phyloP scores from a whole-genome alignment of 2,329 filamentous ascomycete species.

The Verticillium isaacii region DNA sequence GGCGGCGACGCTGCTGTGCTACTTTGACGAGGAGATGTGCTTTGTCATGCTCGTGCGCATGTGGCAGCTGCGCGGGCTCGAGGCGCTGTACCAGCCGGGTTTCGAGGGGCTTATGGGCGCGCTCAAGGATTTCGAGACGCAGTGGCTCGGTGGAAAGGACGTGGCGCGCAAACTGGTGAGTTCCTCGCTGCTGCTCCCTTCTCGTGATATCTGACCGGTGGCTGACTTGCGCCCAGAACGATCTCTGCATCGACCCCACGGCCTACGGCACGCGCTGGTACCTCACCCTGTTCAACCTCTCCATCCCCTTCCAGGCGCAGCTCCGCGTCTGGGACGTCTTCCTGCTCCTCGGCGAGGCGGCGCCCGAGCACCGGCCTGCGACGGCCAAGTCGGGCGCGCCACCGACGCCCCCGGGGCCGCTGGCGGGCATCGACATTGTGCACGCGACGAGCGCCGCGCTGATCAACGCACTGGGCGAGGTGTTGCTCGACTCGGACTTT shows the following conservation, averaged over 20 bases:
- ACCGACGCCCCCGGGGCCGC: background rate
- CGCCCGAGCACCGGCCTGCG: constrained; percentile 29
- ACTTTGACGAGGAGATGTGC: constrained; percentile 90
- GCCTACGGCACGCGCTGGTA: constrained; percentile 98
- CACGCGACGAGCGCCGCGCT: constrained; percentile 88
- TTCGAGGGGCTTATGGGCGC: constrained; percentile 86
- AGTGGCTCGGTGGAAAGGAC: constrained; percentile 75
- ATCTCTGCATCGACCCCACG: constrained; percentile 77
- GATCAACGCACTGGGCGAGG: constrained; percentile 84
- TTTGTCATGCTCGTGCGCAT: constrained; percentile 97
- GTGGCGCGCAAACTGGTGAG: constrained; percentile 77
- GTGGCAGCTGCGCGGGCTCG: constrained; percentile 84
- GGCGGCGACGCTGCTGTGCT: constrained; percentile 87
- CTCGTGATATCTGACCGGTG: background rate
- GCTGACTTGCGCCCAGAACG: constrained; percentile 43
- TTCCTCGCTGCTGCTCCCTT: constrained; percentile 12
- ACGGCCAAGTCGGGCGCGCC: constrained; percentile 3
- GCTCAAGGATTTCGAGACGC: constrained; percentile 75
- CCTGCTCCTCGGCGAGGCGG: constrained; percentile 79
- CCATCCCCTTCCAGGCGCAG: constrained; percentile 89
- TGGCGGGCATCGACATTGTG: constrained; percentile 74
- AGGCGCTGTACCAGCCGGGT: constrained; percentile 75
- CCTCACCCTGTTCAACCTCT: constrained; percentile 94
- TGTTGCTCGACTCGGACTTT: constrained; percentile 88
- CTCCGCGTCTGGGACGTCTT: constrained; percentile 97